Percentiles rank a stretch among this genome's conserved stretches.
These are phyloP conservation scores for Monosporascus cannonballus DNA, from an alignment of 2,329 filamentous ascomycete genomes.

Conservation along the genomic window DNA sequence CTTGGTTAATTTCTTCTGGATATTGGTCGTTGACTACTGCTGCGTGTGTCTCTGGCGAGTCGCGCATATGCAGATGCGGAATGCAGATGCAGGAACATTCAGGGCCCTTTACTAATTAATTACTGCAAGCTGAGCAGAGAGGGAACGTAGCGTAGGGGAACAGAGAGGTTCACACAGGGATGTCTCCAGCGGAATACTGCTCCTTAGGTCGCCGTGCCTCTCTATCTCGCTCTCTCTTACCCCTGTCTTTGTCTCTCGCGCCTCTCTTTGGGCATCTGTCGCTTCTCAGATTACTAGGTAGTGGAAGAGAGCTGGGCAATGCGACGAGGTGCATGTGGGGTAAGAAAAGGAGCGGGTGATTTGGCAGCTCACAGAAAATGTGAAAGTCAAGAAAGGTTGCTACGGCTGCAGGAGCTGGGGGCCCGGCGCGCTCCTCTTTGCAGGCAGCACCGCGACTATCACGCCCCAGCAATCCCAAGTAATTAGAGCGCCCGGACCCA, in stretches of 20 bases:
- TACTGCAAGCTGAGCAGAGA: neutral
- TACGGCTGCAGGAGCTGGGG: neutral
- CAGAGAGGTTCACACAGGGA: neutral
- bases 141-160: too few species aligned
- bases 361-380: neutral
- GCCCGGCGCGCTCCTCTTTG: too few species aligned
- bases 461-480: too few species aligned
- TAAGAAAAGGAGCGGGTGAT: neutral
- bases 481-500: too few species aligned
- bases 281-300: neutral
- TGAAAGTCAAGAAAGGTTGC: neutral
- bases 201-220: neutral
- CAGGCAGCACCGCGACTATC: too few species aligned
- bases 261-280: neutral
- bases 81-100: neutral
- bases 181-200: neutral
- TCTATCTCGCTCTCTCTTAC: neutral
- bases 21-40: neutral
- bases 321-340: neutral
- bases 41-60: neutral
- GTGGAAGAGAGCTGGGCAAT: too few species aligned
- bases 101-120: neutral
- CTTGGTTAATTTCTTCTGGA: neutral
- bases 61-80: too few species aligned
- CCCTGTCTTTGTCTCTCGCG: neutral